phyloP scores from a whole-genome alignment of 2,329 filamentous ascomycete species.

The Calonectria hongkongensis region DNA sequence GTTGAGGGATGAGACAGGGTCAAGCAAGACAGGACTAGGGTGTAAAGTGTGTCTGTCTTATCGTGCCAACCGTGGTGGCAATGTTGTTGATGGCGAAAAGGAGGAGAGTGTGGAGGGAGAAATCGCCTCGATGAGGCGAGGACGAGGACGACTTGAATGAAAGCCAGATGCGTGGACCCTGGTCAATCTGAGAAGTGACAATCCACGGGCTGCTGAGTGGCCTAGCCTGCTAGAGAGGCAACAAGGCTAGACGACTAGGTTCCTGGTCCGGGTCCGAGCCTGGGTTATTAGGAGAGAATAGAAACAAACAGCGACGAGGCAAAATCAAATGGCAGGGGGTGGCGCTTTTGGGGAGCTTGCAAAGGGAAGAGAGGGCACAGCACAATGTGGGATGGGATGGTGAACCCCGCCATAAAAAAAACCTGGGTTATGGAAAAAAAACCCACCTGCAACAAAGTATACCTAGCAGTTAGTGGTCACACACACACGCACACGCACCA shows the following conservation, averaged over 20 bases:
- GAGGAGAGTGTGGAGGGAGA: slow-evolving; percentile 20
- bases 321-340: slow-evolving; percentile 41
- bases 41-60: slow-evolving; percentile 26
- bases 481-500: background rate
- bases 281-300: slow-evolving; percentile 33
- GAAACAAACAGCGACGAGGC: slow-evolving; percentile 35
- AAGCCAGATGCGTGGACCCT: slow-evolving; percentile 41
- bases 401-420: slow-evolving; percentile 29
- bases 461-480: slow-evolving; percentile 14
- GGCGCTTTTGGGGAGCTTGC: slow-evolving; percentile 26
- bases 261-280: slow-evolving; percentile 30
- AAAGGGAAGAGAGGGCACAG: slow-evolving; percentile 26
- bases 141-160: slow-evolving; percentile 34
- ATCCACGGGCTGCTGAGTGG: slow-evolving; percentile 51
- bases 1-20: slow-evolving; percentile 28
- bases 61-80: slow-evolving; percentile 22
- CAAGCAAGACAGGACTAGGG: slow-evolving; percentile 28
- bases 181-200: slow-evolving; percentile 55
- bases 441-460: slow-evolving; percentile 26
- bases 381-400: slow-evolving; percentile 28
- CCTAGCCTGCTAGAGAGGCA: slow-evolving; percentile 43
- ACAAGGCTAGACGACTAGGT: slow-evolving; percentile 45
- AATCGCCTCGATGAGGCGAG: slow-evolving; percentile 32
- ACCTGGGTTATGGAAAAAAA: slow-evolving; percentile 14
- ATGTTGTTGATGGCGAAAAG: slow-evolving; percentile 20